Evolutionary conservation across 768 basidiomycete species (phyloP), one percentile per base, ranked within the genome.

Genomic region (Agaricus sinodeliciosus): DNA sequence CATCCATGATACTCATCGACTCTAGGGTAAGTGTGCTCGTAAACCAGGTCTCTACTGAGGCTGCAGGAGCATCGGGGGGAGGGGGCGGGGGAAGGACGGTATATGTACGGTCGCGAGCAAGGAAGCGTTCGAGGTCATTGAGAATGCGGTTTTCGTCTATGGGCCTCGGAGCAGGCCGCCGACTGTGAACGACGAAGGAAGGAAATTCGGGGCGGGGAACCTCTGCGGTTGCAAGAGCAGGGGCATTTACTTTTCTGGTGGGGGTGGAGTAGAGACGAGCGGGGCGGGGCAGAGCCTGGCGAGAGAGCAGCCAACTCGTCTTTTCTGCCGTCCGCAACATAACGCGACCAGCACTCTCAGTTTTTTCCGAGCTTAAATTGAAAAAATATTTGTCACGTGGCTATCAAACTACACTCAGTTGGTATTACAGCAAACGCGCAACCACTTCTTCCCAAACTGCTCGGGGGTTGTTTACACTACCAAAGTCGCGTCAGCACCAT

Each of bases 1-100:
- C 89, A 59, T 88, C 84, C 68, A 94, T 87, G 57, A 94, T 78
- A 0, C 87, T 82, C 9, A 90, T 64, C 50, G 79, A 73, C 64
- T 92, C 88, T 61, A 83, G 79, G 0, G 84, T 81, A 0, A 69
- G 65, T 0, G 88, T 80, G 63, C 88, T 80, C 4, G 78, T 74
- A 66, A 82, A 90, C 68, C 79, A 81, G 47, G 75, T 57, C 56
- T 77, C 76, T 8, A 34, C 43, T 9, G 22, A 43, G 15, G 43
- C 72, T 11, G 67, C 53, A 8, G 34, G 22, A 0, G 63, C 62
- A 58, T 79, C 76, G 19, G 67, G 64, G 0, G 87, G 85, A 5
- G 84, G 75, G 0, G 88, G 88, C 0, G 84, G 71, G 0, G 89
- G 86, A 0, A 90, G 67, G 16, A 89, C 65, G 0, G 83, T 83